A percentile compares a stretch with the other conserved stretches of the same genome.
phyloP scores from a whole-genome alignment of 305 asterid species.

The Ajuga reptans region DNA sequence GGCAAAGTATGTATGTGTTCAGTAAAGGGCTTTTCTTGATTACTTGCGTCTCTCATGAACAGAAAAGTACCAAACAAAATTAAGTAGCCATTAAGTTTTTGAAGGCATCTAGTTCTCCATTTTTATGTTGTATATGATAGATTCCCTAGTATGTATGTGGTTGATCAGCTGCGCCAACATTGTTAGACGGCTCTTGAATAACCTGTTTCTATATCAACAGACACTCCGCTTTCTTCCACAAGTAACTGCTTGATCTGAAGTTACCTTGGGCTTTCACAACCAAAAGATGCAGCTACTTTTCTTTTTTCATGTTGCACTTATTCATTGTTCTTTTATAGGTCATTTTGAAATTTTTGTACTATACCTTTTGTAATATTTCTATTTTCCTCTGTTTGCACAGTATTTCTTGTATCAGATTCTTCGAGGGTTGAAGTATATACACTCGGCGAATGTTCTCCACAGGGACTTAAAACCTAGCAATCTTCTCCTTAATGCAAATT shows the following conservation, averaged over 20 bases:
- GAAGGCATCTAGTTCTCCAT: neutral
- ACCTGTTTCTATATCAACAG: neutral
- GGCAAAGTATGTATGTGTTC: neutral
- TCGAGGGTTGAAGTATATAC: constrained; percentile 92
- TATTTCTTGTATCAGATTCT: constrained; percentile 97
- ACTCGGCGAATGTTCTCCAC: constrained; percentile 95
- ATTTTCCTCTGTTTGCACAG: constrained; percentile 40
- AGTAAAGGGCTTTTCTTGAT: neutral
- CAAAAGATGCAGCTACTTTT: neutral
- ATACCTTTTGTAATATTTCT: constrained; percentile 6
- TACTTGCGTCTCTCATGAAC: neutral
- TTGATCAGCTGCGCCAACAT: neutral
- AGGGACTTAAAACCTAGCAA: constrained; percentile 97
- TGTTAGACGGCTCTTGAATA: neutral
- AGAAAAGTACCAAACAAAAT: neutral
- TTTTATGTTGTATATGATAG: neutral
- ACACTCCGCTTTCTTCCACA: neutral
- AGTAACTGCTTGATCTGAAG: constrained; percentile 5
- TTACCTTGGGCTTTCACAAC: neutral
- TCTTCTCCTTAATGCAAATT: constrained; percentile 84
- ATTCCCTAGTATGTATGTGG: neutral
- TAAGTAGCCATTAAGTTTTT: neutral
- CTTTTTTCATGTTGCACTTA: neutral
- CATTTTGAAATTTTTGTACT: neutral
- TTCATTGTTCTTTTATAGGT: neutral